These are phyloP conservation scores for Tarenaya hassleriana DNA, from an alignment of 345 rosid species.

Conservation along the genomic window DNA sequence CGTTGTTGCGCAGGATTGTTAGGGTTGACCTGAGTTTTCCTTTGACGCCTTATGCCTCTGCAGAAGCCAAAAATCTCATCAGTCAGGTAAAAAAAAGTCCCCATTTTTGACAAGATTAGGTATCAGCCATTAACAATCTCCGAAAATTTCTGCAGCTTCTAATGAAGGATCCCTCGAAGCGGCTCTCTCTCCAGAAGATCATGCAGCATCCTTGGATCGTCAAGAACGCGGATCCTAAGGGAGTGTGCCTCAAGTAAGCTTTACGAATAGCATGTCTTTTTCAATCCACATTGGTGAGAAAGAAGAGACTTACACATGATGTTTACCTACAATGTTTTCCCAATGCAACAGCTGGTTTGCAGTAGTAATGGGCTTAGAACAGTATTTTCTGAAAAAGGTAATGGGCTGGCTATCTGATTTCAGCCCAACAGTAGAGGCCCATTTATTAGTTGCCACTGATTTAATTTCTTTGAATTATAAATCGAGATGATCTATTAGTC, in stretches of 20 bases:
- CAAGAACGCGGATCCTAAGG: constrained; percentile 65
- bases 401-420: too few species aligned
- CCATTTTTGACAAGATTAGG: constrained; percentile 14
- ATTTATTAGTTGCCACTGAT: too few species aligned
- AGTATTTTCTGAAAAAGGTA: too few species aligned
- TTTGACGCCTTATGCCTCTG: constrained; percentile 44
- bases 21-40: constrained; percentile 83
- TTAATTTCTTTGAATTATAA: too few species aligned
- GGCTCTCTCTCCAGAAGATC: constrained; percentile 77
- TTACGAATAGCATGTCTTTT: too few species aligned
- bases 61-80: constrained; percentile 70
- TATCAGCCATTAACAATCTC: constrained; percentile 5
- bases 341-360: too few species aligned
- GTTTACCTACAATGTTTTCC: too few species aligned
- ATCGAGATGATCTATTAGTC: too few species aligned
- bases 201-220: constrained; percentile 87
- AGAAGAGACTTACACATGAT: too few species aligned
- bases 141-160: constrained; percentile 62
- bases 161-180: constrained; percentile 72
- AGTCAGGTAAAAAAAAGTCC: constrained; percentile 35
- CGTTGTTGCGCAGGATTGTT: constrained; percentile 50
- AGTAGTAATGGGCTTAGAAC: too few species aligned
- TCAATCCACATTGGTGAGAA: too few species aligned
- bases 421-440: too few species aligned
- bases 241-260: constrained; percentile 36